Conservation (phyloP, 371 early-diverging fungal genomes). For the Dinochytrium kinnereticum region DNA sequence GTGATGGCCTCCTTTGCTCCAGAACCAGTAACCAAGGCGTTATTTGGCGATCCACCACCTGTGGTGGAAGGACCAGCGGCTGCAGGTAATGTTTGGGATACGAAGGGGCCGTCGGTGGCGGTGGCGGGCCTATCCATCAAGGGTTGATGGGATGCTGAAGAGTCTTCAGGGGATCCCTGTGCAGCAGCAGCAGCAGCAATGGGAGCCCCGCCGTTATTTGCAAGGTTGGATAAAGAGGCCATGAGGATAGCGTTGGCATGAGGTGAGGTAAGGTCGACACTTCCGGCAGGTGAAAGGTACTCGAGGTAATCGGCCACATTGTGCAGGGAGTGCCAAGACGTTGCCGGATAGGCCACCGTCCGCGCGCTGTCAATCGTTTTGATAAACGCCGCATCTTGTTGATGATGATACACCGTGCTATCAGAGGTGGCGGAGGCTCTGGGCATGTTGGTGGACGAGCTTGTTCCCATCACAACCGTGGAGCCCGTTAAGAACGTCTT, state of each 20-base stretch:
- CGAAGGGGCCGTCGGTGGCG: not conserved
- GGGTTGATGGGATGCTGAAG: not conserved
- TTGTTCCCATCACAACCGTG: no score
- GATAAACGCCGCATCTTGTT: no score
- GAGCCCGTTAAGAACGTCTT: no score
- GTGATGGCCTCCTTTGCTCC: conserved; percentile 6
- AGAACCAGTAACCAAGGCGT: not conserved
- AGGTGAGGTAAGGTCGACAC: conserved; percentile 5
- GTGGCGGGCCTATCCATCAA: not conserved
- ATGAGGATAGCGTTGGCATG: conserved; percentile 6
- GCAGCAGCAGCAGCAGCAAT: no score
- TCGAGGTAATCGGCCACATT: not conserved
- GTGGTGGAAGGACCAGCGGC: no score
- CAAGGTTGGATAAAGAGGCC: not conserved
- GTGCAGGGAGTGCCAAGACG: not conserved
- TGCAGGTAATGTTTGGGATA: not conserved
- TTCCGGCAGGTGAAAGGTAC: conserved; percentile 17
- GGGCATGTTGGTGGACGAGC: no score
- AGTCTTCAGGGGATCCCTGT: not conserved
- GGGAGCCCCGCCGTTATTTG: not conserved
- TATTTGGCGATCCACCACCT: no score
- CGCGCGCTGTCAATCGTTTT: no score
- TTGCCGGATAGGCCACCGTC: no score
- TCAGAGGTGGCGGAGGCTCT: no score
- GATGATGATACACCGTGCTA: no score